A percentile compares a stretch with the other conserved stretches of the same genome.
Conservation (phyloP, 371 early-diverging fungal species). For the Haplosporangium sp. region DNA sequence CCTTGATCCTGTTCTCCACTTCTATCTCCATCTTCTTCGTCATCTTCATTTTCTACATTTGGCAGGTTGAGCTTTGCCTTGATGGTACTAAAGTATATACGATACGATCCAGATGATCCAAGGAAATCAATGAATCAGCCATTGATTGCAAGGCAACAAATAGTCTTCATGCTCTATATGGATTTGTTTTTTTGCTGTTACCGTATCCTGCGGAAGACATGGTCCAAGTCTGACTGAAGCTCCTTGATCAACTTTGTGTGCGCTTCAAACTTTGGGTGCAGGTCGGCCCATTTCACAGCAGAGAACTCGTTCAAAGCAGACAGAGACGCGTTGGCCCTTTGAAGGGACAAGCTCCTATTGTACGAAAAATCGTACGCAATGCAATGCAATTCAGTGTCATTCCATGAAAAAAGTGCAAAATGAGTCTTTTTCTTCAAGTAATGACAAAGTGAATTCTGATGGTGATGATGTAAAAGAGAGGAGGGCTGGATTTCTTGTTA, state of each 20-base stretch:
- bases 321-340: conserved; percentile 34
- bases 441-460: neutral
- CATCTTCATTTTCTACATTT: conserved; percentile 23
- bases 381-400: neutral
- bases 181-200: neutral
- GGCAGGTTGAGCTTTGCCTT: conserved; percentile 40
- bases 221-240: conserved; percentile 38
- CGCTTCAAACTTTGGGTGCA: conserved; percentile 46
- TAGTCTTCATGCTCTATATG: too few species aligned
- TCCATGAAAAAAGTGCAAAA: neutral
- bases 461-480: neutral
- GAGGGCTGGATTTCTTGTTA: conserved; percentile 4
- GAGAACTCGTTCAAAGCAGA: conserved; percentile 52
- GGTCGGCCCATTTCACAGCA: conserved; percentile 44
- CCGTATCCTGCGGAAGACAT: conserved; percentile 52
- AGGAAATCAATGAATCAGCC: too few species aligned
- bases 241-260: conserved; percentile 45
- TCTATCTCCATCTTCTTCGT: conserved; percentile 4
- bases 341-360: conserved; percentile 33
- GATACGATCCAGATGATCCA: neutral
- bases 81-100: conserved; percentile 4
- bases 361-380: neutral
- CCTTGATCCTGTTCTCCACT: neutral
- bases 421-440: neutral
- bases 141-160: too few species aligned